These are phyloP conservation scores for Acorus gramineus DNA, from an alignment of 106 monocot genomes.

Conservation along the genomic window DNA sequence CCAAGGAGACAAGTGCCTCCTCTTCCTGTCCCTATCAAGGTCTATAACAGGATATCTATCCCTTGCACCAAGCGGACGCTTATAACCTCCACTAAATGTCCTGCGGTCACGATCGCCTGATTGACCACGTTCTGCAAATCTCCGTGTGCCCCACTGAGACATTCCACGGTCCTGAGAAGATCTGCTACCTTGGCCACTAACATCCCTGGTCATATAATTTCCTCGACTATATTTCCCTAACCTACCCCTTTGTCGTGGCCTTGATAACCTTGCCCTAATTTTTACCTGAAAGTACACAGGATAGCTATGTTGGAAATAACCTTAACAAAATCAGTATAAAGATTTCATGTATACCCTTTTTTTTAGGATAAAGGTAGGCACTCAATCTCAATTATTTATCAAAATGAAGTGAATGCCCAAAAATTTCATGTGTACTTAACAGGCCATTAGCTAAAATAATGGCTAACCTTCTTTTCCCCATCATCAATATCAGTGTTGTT, in stretches of 20 bases:
- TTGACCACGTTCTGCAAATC: conserved; percentile 21
- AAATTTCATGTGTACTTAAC: too few species aligned
- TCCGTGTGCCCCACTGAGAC: conserved; percentile 5
- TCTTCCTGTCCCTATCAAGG: too few species aligned
- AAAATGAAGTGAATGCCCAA: background rate
- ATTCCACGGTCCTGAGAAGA: conserved; percentile 31
- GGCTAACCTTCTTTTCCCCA: conserved; percentile 74
- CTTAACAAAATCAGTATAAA: background rate
- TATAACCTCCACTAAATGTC: conserved; percentile 17
- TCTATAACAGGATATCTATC: too few species aligned
- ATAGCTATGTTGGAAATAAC: background rate
- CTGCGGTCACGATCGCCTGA: conserved; percentile 22
- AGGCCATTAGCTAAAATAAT: background rate
- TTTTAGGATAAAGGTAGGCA: background rate
- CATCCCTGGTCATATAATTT: conserved; percentile 38
- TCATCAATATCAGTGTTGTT: conserved; percentile 77
- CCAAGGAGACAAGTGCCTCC: too few species aligned
- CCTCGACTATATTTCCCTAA: conserved; percentile 35
- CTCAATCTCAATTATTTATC: background rate
- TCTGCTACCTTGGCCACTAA: conserved; percentile 15
- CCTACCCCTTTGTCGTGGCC: conserved; percentile 68
- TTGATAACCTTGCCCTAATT: conserved; percentile 76
- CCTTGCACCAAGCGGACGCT: background rate
- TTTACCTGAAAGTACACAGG: conserved; percentile 44
- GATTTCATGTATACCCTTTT: too few species aligned